Base-by-base conservation (phyloP, 768 basidiomycete species). In the Psilocybe sp. region DNA sequence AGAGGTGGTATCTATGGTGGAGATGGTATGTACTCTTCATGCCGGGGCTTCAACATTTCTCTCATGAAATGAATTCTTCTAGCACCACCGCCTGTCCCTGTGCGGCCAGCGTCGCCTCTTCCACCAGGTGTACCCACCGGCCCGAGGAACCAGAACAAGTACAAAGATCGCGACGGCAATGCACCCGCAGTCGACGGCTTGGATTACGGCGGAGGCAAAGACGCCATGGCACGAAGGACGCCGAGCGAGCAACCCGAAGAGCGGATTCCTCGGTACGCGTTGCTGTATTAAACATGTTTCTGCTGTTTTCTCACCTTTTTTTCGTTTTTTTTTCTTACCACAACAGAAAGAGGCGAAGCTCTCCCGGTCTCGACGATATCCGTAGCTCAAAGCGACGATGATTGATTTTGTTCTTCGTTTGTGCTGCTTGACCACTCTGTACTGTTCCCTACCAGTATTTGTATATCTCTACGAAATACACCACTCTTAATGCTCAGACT, bases 101-200 rank as follows among this genome's bases (percentile, higher is more conserved):
- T 82, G 33, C 79, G 90, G 51, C 85, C 91, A 4, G 86, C 89
- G 5, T 92, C 91, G 0, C 91, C 91, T 14, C 76, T 93, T 1
- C 91, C 91, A 1, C 89, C 91, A 12, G 85, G 85, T 51, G 91
- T 93, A 15, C 91, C 91, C 1, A 93, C 91, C 0, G 91, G 91
- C 1, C 91, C 91, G 11, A 76, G 91, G 39, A 92, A 92, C 64
- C 87, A 89, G 66, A 89, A 89, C 62, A 90, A 90, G 63, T 92
- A 93, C 71, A 92, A 92, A 73, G 91, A 93, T 65, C 78, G 89
- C 37, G 90, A 92, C 61, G 84, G 82, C 13, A 89, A 89, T 60
- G 87, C 88, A 1, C 86, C 89, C 52, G 89, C 89, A 20, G 88
- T 90, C 11, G 90, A 92, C 61, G 90, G 91, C n/a, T 67, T 93